Evolutionary conservation across 2,329 filamentous ascomycete genomes (phyloP).

Genomic region (Septoria petroselini): DNA sequence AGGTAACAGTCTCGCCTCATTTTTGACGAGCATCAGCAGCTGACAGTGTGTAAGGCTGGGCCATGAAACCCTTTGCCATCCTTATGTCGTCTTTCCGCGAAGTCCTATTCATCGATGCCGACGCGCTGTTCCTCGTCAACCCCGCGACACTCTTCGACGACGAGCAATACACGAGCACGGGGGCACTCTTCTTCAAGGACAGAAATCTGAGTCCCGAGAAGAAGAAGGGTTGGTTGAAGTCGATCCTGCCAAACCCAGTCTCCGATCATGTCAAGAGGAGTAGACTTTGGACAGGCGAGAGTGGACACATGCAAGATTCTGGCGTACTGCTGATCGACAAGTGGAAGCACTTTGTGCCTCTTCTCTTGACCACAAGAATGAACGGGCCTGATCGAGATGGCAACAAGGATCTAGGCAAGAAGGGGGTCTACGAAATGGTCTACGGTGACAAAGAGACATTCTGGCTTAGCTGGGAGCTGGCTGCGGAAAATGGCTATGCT

Average conservation of each 20-base stretch:
- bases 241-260: slow-evolving; percentile 46
- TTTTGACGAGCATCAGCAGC: background rate
- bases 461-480: slow-evolving; percentile 51
- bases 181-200: slow-evolving; percentile 50
- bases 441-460: slow-evolving; percentile 53
- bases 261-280: slow-evolving; percentile 42
- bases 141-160: slow-evolving; percentile 46
- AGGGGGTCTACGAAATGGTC: slow-evolving; percentile 49
- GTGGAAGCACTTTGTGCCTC: slow-evolving; percentile 46
- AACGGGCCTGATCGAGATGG: slow-evolving; percentile 48
- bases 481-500: slow-evolving; percentile 43
- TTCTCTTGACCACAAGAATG: slow-evolving; percentile 43
- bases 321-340: slow-evolving; percentile 50
- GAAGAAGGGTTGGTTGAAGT: slow-evolving; percentile 42
- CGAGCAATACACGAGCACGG: slow-evolving; percentile 42
- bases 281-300: slow-evolving; percentile 40
- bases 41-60: slow-evolving; percentile 40
- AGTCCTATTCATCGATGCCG: slow-evolving; percentile 48
- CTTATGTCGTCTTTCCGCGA: slow-evolving; percentile 49
- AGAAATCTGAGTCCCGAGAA: slow-evolving; percentile 43
- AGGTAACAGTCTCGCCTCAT: slow-evolving; percentile 4
- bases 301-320: slow-evolving; percentile 45
- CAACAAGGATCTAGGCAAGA: slow-evolving; percentile 38
- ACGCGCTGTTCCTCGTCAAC: slow-evolving; percentile 44
- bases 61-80: slow-evolving; percentile 49